Percentiles rank a stretch among this genome's conserved stretches.
phyloP scores from a whole-genome alignment of 345 rosid species.

The Cardamine occulta region DNA sequence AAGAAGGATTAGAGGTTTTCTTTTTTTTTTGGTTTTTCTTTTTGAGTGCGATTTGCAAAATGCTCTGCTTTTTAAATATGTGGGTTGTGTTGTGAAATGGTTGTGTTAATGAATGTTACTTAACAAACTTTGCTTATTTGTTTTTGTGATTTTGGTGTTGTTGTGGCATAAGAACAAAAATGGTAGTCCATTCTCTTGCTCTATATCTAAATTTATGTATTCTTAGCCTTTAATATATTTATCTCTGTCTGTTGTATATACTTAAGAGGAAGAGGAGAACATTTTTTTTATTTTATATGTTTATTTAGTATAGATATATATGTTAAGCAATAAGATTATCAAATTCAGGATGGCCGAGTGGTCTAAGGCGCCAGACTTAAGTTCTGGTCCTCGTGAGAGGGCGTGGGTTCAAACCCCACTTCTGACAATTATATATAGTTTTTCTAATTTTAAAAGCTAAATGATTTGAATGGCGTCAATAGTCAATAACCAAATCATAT shows the following conservation, averaged over 20 bases:
- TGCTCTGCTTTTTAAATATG: slow-evolving; percentile 19
- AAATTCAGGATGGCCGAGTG: slow-evolving; percentile 71
- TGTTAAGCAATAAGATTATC: background rate
- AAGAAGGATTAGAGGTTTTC: slow-evolving; percentile 55
- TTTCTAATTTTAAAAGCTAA: background rate
- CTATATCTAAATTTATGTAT: background rate
- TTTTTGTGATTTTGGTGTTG: background rate
- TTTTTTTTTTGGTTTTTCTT: background rate
- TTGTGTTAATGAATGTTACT: slow-evolving; percentile 4
- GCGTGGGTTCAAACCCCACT: slow-evolving; percentile 24
- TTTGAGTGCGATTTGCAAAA: slow-evolving; percentile 7
- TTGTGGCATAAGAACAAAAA: slow-evolving; percentile 1
- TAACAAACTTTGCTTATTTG: background rate
- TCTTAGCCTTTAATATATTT: background rate
- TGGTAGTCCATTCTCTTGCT: slow-evolving; percentile 5
- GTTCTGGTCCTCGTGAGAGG: slow-evolving; percentile 62
- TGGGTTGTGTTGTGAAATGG: slow-evolving; percentile 40
- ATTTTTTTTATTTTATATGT: too few relatives aligned
- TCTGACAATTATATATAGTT: background rate
- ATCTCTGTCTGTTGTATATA: background rate
- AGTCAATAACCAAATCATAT: background rate
- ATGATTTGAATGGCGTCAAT: background rate
- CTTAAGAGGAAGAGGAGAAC: too few relatives aligned
- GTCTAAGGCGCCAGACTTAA: slow-evolving; percentile 93
- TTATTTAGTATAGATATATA: too few relatives aligned